A percentile compares a stretch with the other conserved stretches of the same genome.
Evolutionary conservation across 805 yeast species (phyloP).

Genomic region (Metschnikowia corniflorae): DNA sequence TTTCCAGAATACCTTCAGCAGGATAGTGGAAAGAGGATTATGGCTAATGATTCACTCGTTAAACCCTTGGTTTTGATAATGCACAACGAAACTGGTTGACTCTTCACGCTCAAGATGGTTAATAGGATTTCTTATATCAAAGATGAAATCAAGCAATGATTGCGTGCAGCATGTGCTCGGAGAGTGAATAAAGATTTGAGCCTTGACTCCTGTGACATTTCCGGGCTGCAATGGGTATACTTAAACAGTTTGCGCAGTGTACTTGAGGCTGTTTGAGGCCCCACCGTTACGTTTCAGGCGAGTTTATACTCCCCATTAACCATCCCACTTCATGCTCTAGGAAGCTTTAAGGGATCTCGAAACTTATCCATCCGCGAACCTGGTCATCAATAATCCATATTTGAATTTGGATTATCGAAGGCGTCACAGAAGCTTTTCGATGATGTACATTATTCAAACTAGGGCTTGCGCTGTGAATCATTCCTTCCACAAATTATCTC

Average conservation of each 20-base stretch:
- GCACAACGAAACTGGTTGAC: slow-evolving; percentile 4
- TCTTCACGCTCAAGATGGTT: slow-evolving; percentile 5
- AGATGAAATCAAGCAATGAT: slow-evolving; percentile 1
- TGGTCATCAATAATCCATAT: neutral
- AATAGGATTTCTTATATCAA: slow-evolving; percentile 2
- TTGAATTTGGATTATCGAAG: slow-evolving; percentile 1
- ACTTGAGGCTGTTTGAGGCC: neutral
- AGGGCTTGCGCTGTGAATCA: slow-evolving; percentile 83
- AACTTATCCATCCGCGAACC: neutral
- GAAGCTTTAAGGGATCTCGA: neutral
- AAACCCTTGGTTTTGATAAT: slow-evolving; percentile 2
- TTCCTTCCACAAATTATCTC: slow-evolving; percentile 85
- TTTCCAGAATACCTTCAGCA: neutral
- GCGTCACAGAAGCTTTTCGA: slow-evolving; percentile 37
- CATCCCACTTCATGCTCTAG: slow-evolving; percentile 1
- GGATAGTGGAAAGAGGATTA: neutral
- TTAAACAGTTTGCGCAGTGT: slow-evolving; percentile 1
- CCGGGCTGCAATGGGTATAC: slow-evolving; percentile 4
- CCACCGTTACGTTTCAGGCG: slow-evolving; percentile 5
- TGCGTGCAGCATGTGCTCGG: neutral
- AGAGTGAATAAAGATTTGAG: neutral
- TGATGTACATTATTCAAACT: slow-evolving; percentile 85
- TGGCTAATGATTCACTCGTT: neutral
- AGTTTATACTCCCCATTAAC: slow-evolving; percentile 1
- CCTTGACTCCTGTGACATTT: neutral